Percentiles rank a stretch among this genome's conserved stretches.
Conservation (phyloP, 331 rosid species). For the Rhamnella rubrinervis region DNA sequence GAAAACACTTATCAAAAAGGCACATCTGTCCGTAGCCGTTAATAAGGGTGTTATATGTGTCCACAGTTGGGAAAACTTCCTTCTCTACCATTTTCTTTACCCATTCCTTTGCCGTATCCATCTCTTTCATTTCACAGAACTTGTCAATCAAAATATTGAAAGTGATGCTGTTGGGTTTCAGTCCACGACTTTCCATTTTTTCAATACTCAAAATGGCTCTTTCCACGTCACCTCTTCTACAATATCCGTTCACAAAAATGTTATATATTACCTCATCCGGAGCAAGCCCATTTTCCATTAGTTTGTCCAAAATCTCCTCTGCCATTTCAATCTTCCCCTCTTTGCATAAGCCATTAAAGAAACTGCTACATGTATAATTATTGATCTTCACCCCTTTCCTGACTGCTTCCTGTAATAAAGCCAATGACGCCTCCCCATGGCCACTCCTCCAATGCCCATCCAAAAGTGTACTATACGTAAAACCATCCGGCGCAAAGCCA, state of each 20-base stretch:
- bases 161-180: slow-evolving; percentile 53
- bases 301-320: slow-evolving; percentile 50
- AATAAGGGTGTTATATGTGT: slow-evolving; percentile 59
- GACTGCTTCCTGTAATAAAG: slow-evolving; percentile 31
- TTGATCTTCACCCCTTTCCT: slow-evolving; percentile 36
- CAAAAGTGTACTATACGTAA: slow-evolving; percentile 45
- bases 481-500: slow-evolving; percentile 53
- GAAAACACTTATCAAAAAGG: slow-evolving; percentile 55
- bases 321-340: slow-evolving; percentile 62
- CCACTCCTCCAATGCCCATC: slow-evolving; percentile 39
- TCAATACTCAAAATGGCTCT: slow-evolving; percentile 44
- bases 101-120: slow-evolving; percentile 71
- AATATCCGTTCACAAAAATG: slow-evolving; percentile 60
- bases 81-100: slow-evolving; percentile 60
- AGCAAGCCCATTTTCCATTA: slow-evolving; percentile 45
- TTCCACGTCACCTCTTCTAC: slow-evolving; percentile 48
- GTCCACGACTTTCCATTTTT: slow-evolving; percentile 56
- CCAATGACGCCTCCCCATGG: slow-evolving; percentile 32
- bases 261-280: slow-evolving; percentile 52
- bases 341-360: slow-evolving; percentile 68
- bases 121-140: slow-evolving; percentile 50
- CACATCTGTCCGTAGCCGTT: slow-evolving; percentile 54
- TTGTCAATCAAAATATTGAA: slow-evolving; percentile 64
- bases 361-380: slow-evolving; percentile 45
- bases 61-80: slow-evolving; percentile 55